A percentile compares a stretch with the other conserved stretches of the same genome.
These are phyloP conservation scores for Xylaria curta DNA, from an alignment of 495 filamentous ascomycete species.

Conservation along the genomic window DNA sequence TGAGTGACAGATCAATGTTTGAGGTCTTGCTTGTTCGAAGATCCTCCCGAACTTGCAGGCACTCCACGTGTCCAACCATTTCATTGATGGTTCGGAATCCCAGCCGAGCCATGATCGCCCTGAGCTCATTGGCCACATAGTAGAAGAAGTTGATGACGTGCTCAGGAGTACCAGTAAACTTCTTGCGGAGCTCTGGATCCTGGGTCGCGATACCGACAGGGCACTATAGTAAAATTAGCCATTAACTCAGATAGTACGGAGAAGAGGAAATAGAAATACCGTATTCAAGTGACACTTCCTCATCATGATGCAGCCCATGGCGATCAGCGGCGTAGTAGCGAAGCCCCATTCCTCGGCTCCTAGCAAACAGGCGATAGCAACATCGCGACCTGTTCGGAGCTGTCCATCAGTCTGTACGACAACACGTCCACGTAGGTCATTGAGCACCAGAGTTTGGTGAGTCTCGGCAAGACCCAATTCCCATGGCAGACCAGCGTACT, in stretches of 20 bases:
- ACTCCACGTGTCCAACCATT: constrained; percentile 95
- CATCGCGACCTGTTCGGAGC: constrained; percentile 89
- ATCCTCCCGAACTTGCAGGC: constrained; percentile 87
- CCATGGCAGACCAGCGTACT: constrained; percentile 98
- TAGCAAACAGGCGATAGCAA: constrained; percentile 94
- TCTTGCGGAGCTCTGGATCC: constrained; percentile 92
- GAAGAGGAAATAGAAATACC: constrained; percentile 12
- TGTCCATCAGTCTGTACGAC: constrained; percentile 99
- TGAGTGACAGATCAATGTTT: constrained; percentile 93
- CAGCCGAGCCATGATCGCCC: constrained; percentile 97
- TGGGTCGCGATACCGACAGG: constrained; percentile 98
- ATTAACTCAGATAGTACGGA: background rate
- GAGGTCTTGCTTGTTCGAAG: constrained; percentile 86
- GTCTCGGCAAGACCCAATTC: constrained; percentile 98
- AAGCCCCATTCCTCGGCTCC: constrained; percentile 99
- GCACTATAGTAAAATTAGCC: constrained; percentile 56
- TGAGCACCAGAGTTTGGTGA: constrained; percentile 97
- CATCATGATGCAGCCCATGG: constrained; percentile 99
- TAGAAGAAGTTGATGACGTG: constrained; percentile 99
- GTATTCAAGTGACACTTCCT: constrained; percentile 62
- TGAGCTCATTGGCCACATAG: constrained; percentile 96
- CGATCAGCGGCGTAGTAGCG: constrained; percentile 95
- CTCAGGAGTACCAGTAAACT: constrained; percentile 93
- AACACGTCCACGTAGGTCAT: constrained; percentile 95
- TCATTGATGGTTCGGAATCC: constrained; percentile 97